Conservation (phyloP, 139 green algal genomes). For the Dunaliella primolecta region DNA sequence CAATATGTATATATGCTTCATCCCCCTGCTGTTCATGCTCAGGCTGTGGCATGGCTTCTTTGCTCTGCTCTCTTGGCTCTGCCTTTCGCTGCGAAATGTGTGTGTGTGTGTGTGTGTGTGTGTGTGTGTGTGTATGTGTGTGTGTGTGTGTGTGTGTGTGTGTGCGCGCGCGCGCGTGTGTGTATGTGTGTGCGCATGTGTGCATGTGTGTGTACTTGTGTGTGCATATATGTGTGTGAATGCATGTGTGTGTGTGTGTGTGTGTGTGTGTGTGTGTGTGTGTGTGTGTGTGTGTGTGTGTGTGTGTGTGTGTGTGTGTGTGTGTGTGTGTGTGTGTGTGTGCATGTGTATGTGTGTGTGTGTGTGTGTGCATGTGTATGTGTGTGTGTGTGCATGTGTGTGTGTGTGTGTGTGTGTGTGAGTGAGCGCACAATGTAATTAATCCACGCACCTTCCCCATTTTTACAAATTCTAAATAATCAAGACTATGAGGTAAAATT, state of each 20-base stretch:
- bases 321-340: background rate
- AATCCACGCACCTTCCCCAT: background rate
- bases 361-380: background rate
- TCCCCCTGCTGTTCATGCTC: background rate
- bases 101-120: too few relatives aligned
- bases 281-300: too few relatives aligned
- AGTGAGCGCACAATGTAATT: too few relatives aligned
- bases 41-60: background rate
- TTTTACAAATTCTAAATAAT: background rate
- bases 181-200: background rate
- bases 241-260: background rate
- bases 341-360: background rate
- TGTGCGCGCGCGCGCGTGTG: background rate
- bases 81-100: background rate
- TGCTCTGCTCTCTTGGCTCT: background rate
- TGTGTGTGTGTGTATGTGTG: background rate
- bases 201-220: background rate
- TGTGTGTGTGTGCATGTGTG: background rate
- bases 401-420: background rate
- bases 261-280: background rate
- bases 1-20: background rate
- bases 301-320: too few relatives aligned
- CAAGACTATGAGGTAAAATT: too few relatives aligned
- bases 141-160: background rate
- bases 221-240: background rate